These are phyloP conservation scores for maize (Zea mays) DNA, from an alignment of 176 grass and related monocot genomes.

Conservation along the genomic window Zm-B73-REFERENCE-NAM-5.0 NC_050101.1:163294501-163295000, in stretches of 20 bases:
- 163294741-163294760: slow-evolving; percentile 25
- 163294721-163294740: slow-evolving; percentile 19
- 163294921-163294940: slow-evolving; percentile 21
- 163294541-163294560: slow-evolving; percentile 38
- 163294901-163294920: slow-evolving; percentile 51
- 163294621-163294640: slow-evolving; percentile 72
- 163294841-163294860: slow-evolving; percentile 81
- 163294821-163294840: slow-evolving; percentile 91
- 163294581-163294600: slow-evolving; percentile 74
- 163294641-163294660: slow-evolving; percentile 90
- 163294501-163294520: slow-evolving; percentile 84
- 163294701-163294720: slow-evolving; percentile 31
- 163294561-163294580: slow-evolving; percentile 31
- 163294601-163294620: slow-evolving; percentile 69
- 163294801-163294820: slow-evolving; percentile 89
- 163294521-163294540: slow-evolving; percentile 85
- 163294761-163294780: slow-evolving; percentile 88
- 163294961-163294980: slow-evolving; percentile 35
- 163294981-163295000: slow-evolving; percentile 89
- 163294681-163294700: slow-evolving; percentile 60
- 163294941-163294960: neutral
- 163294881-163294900: slow-evolving; percentile 74
- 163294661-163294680: slow-evolving; percentile 84
- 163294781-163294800: slow-evolving; percentile 85
- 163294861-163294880: slow-evolving; percentile 85